Evolutionary conservation across 2,329 filamentous ascomycete species (phyloP).

Genomic region (Gnomoniopsis smithogilvyi): DNA sequence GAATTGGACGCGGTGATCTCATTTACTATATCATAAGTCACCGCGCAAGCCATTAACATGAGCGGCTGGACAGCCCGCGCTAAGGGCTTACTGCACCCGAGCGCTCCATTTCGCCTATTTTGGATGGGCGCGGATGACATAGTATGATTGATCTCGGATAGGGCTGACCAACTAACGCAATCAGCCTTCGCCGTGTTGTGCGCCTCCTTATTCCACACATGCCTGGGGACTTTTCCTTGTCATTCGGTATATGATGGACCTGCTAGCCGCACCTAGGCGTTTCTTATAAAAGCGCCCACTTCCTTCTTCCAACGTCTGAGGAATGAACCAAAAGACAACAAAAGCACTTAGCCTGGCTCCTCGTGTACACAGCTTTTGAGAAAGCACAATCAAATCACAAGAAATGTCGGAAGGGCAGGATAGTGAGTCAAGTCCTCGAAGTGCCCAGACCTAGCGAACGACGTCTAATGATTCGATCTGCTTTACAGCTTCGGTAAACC

Average conservation of each 20-base stretch:
- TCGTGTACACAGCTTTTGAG: background rate
- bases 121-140: background rate
- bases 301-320: background rate
- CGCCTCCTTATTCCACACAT: background rate
- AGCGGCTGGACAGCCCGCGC: background rate
- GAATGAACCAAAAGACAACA: background rate
- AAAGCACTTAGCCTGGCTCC: background rate
- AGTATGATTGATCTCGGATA: background rate
- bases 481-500: conserved; percentile 22
- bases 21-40: background rate
- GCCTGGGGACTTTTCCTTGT: background rate
- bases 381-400: background rate
- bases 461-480: background rate
- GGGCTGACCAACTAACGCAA: background rate
- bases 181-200: background rate
- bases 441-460: background rate
- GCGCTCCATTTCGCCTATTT: background rate
- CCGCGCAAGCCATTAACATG: background rate
- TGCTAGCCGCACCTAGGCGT: too few relatives aligned
- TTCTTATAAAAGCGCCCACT: background rate
- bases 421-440: background rate
- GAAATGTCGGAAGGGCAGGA: conserved; percentile 1
- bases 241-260: background rate
- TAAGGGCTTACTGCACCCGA: background rate
- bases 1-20: background rate